Base-by-base conservation (phyloP, 805 yeast species). In the Yamadazyma tumulicola region DNA sequence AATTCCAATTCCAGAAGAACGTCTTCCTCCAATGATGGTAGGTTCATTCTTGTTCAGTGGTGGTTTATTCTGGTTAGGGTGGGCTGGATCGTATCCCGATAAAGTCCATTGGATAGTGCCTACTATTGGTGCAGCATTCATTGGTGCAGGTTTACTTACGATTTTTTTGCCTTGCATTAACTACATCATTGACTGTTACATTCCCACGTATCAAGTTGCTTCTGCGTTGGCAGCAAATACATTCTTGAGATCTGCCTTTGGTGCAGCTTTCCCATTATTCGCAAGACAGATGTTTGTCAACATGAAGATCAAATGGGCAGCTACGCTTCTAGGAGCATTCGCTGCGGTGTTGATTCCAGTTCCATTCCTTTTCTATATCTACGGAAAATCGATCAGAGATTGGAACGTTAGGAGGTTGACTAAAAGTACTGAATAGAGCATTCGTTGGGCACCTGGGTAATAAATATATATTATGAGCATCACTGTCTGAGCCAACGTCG, bases 21-120 rank as follows among this genome's bases (percentile, higher is more conserved):
- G 96, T 58, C 66, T 88, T 38, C 77, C 80, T 12, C 79, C 89
- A 67, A 76, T 87, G 82, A 74, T 85, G 60, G 58, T 72, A 27
- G 89, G 95, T 20, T 79, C 81, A 16, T 44, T 85, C 35, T 53
- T 72, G 6, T 85, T 88, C 65, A 82, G 94, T 19, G 66, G 77
- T 34, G 96, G 96, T 34, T 64, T 87, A 42, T 69, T 87, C 50
- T 84, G 95, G 95, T 69, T 88, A 56, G 76, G 85, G 38, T 88
- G 96, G 96, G 67, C 91, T 7, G 96, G 95, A 53, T 73, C 76
- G 43, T 88, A 79, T 58, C 80, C 75, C 31, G 58, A 79, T 22
- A 59, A 59, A n/a, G 75, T 85, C 24, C 95, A 81, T 53, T 88
- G 91, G 91, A 80, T 79, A 29, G 82, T 79, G 5, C 68, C 78